Evolutionary conservation across 345 rosid species (phyloP), one percentile per base, ranked within the genome.

Genomic region (Pelargonium nanum): DNA sequence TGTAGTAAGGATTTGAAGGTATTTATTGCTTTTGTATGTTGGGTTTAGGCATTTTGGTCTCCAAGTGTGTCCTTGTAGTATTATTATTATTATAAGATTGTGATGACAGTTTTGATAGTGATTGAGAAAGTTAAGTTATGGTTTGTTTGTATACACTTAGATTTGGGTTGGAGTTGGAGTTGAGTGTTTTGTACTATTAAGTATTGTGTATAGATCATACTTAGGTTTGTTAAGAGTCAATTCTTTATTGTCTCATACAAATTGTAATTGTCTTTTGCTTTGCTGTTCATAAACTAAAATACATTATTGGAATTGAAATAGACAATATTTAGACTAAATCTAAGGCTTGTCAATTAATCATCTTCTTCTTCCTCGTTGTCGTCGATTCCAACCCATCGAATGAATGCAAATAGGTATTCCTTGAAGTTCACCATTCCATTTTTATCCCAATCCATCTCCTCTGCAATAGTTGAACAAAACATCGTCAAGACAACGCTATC

Each of bases 361-460:
- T 30, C 78, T 4, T 85, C 93, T 1, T 88, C 87, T 0, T 88
- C 96, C 20, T 86, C 96, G 22, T 51, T 65, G 13, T 88, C 95
- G 16, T 81, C 88, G 17, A 93, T 81, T 60, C 97, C 97, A 0
- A 87, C 91, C 97, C 99, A 89, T 0, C 77, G 73, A 0, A 97
- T 89, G 76, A 89, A 89, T 58, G 99, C 99, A 61, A 93, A 93
- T 40, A 93, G 70, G 65, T 89, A 89, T 70, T 93, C 99, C 80
- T 89, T 93, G 77, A 93, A 85, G 72, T 83, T 93, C 73, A 93
- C 96, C 82, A 73, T 74, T 34, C 97, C 99, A 58, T 87, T 93
- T 56, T 75, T 89, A 75, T 93, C 99, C 97, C 99, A 93, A 79
- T 93, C 99, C 99, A 93, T 89, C 76, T 93, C 99, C 71, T 89